Evolutionary conservation across 2,329 filamentous ascomycete species (phyloP).

Genomic region (Epichloe typhina): DNA sequence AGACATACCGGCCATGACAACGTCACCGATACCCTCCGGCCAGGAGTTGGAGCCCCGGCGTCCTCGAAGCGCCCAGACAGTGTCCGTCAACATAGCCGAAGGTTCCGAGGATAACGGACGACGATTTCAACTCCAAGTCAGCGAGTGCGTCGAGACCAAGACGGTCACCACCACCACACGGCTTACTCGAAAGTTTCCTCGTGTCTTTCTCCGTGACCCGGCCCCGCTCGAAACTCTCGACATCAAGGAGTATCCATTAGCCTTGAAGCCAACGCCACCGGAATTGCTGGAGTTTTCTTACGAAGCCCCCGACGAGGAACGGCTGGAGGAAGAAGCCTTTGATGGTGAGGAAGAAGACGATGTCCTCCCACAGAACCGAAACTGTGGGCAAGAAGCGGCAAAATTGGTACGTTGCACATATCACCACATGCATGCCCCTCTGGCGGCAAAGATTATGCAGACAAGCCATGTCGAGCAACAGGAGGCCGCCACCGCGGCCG

Average conservation of each 20-base stretch:
- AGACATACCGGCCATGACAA: constrained; percentile 20
- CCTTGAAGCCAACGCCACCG: constrained; percentile 66
- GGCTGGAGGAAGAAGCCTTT: constrained; percentile 14
- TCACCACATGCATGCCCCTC: neutral
- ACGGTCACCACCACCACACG: constrained; percentile 85
- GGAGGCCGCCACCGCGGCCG: neutral
- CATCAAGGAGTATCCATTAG: constrained; percentile 80
- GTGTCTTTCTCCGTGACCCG: constrained; percentile 65
- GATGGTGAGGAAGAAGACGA: constrained; percentile 11
- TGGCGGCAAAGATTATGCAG: neutral
- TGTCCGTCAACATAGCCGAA: constrained; percentile 35
- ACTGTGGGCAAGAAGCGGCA: neutral
- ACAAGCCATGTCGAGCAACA: neutral
- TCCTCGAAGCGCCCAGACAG: constrained; percentile 23
- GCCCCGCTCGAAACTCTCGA: constrained; percentile 61
- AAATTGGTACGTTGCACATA: constrained; percentile 11
- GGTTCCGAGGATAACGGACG: constrained; percentile 20
- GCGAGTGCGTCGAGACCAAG: constrained; percentile 54
- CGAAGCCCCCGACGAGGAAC: constrained; percentile 33
- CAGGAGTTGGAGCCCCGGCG: constrained; percentile 25
- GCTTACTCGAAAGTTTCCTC: constrained; percentile 72
- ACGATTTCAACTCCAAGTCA: constrained; percentile 42
- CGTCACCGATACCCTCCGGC: constrained; percentile 19
- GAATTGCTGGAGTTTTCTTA: constrained; percentile 69
- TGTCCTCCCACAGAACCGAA: constrained; percentile 1